A percentile compares a stretch with the other conserved stretches of the same genome.
Conservation (phyloP, 2,329 filamentous ascomycete species). For the Sclerotiophoma versabilis region DNA sequence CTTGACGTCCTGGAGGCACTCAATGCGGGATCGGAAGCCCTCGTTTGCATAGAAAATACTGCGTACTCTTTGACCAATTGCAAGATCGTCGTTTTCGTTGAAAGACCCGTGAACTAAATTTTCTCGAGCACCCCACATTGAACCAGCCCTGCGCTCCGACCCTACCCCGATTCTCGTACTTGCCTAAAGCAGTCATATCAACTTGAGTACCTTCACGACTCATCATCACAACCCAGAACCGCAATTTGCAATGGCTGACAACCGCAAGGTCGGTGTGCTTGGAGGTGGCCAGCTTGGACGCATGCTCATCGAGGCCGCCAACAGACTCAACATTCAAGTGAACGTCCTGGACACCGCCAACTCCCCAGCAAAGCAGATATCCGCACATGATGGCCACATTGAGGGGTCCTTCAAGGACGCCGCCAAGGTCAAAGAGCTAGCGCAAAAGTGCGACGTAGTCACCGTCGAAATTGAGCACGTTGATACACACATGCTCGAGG, state of each 20-base stretch:
- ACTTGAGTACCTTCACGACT: slow-evolving; percentile 14
- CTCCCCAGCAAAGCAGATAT: slow-evolving; percentile 86
- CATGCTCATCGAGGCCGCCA: slow-evolving; percentile 92
- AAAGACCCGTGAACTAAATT: slow-evolving; percentile 30
- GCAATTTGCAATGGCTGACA: slow-evolving; percentile 36
- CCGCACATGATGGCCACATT: slow-evolving; percentile 75
- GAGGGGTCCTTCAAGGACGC: slow-evolving; percentile 88
- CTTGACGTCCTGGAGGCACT: not conserved
- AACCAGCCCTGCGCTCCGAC: slow-evolving; percentile 27
- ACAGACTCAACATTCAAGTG: slow-evolving; percentile 77
- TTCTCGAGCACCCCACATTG: slow-evolving; percentile 33
- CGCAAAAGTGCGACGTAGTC: slow-evolving; percentile 76
- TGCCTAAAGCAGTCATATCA: slow-evolving; percentile 29
- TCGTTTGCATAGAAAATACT: not conserved
- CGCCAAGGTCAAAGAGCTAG: slow-evolving; percentile 79
- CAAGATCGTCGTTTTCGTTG: slow-evolving; percentile 14
- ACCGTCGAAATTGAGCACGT: slow-evolving; percentile 97
- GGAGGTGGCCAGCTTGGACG: slow-evolving; percentile 73
- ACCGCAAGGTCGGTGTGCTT: slow-evolving; percentile 45
- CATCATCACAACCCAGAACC: slow-evolving; percentile 1
- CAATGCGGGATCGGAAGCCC: not conserved
- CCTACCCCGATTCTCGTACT: slow-evolving; percentile 23
- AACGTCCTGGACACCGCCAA: slow-evolving; percentile 79
- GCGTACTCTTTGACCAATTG: slow-evolving; percentile 1
- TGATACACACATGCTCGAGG: slow-evolving; percentile 86